Base-by-base conservation (phyloP, 352 stramenopile genomes). In the Phytophthora rubi region DNA sequence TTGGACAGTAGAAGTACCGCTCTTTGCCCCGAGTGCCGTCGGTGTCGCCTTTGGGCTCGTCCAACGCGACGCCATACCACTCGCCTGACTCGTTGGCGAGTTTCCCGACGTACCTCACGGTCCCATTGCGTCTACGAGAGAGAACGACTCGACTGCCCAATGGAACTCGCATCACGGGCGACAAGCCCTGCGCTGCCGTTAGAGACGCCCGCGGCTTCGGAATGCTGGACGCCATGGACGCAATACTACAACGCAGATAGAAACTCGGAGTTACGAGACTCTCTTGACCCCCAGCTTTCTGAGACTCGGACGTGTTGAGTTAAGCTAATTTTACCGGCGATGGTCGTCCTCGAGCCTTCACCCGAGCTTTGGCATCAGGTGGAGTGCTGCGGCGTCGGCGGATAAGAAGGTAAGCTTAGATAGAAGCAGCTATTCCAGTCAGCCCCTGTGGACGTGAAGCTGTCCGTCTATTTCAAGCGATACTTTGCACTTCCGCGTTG, bases 51-150 rank as follows among this genome's bases (percentile, higher is more conserved):
- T 87, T 90, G 60, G 82, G 70, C 59, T 92, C 82, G 60, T 92
- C 79, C 30, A 92, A 68, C 3, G 74, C 83, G 39, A 92, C 74
- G 55, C 83, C 83, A 56, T 92, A 92, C 82, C 83, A 92, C 52
- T 92, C 83, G 45, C 83, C 83, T 0, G 70, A 71, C 32, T 88
- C 82, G 59, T 77, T 77, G 15, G 70, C 75, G 45, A 92, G 62
- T 66, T 87, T 89, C 4, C 82, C 83, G 12, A 89, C 76, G 61
- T 87, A 90, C n/a, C 73, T 75, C n/a, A 90, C 82, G 33, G 70
- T 83, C 7, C 83, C 83, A 4, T 69, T 76, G n/a, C 83, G 82
- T 32, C 80, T 73, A 33, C 73, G 71, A 30, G 82, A 90, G 37
- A 92, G 75, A 60, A 88, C 73, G 39, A 92, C 83, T 56, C 82